Conservation (phyloP, 768 basidiomycete species). For the Suillus ampliporus region DNA sequence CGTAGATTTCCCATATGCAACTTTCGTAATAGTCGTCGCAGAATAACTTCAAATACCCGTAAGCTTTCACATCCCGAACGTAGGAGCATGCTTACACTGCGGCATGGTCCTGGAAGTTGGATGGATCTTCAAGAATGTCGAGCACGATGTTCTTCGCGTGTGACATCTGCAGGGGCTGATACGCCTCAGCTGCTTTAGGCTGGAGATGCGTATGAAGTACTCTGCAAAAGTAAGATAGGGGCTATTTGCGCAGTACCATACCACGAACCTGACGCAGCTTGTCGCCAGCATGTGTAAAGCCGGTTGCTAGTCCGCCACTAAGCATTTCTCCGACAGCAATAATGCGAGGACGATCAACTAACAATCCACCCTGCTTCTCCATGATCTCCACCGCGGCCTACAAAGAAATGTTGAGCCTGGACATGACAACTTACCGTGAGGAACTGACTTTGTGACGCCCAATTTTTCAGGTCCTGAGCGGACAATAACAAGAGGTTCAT, state of each 20-base stretch:
- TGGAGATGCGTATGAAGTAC: constrained; percentile 59
- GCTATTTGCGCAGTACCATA: background rate
- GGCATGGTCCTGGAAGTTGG: constrained; percentile 32
- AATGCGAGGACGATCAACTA: constrained; percentile 52
- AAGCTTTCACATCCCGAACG: too few relatives aligned
- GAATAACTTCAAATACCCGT: constrained; percentile 23
- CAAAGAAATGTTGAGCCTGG: background rate
- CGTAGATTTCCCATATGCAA: constrained; percentile 16
- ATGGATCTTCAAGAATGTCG: constrained; percentile 27
- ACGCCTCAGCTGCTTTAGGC: constrained; percentile 48
- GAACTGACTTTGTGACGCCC: constrained; percentile 28
- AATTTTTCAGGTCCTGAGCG: constrained; percentile 26
- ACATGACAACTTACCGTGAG: background rate
- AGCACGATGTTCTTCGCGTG: constrained; percentile 23
- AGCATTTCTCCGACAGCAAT: constrained; percentile 59
- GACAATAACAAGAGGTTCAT: constrained; percentile 30
- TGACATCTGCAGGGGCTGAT: constrained; percentile 48
- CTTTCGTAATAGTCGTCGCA: constrained; percentile 12
- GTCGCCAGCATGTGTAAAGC: constrained; percentile 54
- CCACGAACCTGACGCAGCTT: constrained; percentile 55
- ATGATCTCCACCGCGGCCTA: constrained; percentile 59
- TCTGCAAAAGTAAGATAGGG: constrained; percentile 32
- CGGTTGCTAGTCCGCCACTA: constrained; percentile 58
- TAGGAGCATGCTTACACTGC: constrained; percentile 42
- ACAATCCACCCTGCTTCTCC: constrained; percentile 57